Conservation (phyloP, 2,329 filamentous ascomycete species). For the Fusarium nematophilum region DNA sequence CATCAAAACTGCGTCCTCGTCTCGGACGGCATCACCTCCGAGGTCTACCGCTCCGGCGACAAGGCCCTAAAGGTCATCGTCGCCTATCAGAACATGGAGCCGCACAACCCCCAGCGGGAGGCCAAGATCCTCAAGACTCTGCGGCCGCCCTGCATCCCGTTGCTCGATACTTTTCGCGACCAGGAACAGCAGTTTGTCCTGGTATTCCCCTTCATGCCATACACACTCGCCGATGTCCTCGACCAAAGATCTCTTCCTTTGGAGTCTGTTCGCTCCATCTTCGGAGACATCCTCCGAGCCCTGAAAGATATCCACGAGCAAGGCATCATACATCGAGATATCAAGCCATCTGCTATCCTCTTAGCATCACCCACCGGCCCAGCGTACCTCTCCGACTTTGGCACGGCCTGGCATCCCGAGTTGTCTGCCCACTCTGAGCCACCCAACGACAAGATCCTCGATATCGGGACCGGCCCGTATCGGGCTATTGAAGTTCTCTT, state of each 20-base stretch:
- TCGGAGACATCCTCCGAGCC: constrained; percentile 74
- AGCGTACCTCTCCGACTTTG: constrained; percentile 89
- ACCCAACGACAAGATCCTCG: constrained; percentile 80
- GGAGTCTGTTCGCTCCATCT: constrained; percentile 58
- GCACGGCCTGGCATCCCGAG: constrained; percentile 83
- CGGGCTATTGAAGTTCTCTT: constrained; percentile 92
- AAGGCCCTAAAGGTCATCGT: constrained; percentile 88
- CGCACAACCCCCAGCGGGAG: constrained; percentile 86
- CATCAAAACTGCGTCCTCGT: constrained; percentile 66
- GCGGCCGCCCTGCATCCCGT: constrained; percentile 67
- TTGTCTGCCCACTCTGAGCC: constrained; percentile 72
- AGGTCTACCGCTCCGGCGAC: constrained; percentile 76
- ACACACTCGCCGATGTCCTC: constrained; percentile 78
- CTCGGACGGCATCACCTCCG: constrained; percentile 80
- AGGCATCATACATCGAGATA: constrained; percentile 89
- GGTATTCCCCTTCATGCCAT: constrained; percentile 85
- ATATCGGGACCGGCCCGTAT: constrained; percentile 94
- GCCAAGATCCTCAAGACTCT: constrained; percentile 76
- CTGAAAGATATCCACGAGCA: constrained; percentile 77
- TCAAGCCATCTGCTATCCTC: constrained; percentile 93
- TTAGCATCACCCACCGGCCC: constrained; percentile 75
- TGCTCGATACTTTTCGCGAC: constrained; percentile 80
- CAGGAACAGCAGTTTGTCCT: constrained; percentile 78
- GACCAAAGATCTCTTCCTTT: constrained; percentile 53
- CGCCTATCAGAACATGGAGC: constrained; percentile 76